phyloP scores from a whole-genome alignment of 352 stramenopile genomes.

The Globisporangium paroecandrum region DNA sequence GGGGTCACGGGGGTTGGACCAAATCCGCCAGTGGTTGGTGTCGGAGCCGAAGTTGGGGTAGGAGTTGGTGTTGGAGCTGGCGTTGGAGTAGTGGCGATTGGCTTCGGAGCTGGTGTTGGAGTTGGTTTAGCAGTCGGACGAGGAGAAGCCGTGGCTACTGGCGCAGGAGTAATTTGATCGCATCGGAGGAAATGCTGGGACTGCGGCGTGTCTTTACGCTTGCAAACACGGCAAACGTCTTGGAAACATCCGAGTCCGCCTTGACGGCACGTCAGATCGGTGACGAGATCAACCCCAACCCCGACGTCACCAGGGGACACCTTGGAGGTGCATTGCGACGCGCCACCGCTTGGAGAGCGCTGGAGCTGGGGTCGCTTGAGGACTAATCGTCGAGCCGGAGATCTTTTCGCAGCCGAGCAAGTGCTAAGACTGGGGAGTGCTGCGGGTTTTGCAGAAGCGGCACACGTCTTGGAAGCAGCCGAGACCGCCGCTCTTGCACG shows the following conservation, averaged over 20 bases:
- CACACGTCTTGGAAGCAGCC: conserved; percentile 25
- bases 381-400: background rate
- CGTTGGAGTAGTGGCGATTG: background rate
- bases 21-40: no score
- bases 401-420: conserved; percentile 13
- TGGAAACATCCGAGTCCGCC: conserved; percentile 20
- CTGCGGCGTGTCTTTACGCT: conserved; percentile 7
- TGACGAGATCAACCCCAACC: conserved; percentile 16
- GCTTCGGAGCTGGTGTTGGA: background rate
- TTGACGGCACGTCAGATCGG: conserved; percentile 11
- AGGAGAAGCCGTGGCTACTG: background rate
- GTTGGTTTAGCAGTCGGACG: background rate
- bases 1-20: no score
- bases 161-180: background rate
- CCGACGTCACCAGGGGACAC: conserved; percentile 15
- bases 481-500: conserved; percentile 18
- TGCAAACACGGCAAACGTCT: conserved; percentile 20
- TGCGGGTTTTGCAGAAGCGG: conserved; percentile 20
- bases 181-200: conserved; percentile 17
- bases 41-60: background rate
- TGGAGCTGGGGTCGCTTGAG: background rate
- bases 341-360: background rate
- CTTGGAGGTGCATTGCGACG: background rate
- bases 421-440: conserved; percentile 19
- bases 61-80: background rate